Evolutionary conservation across 2,329 filamentous ascomycete genomes (phyloP).

Genomic region (Pyricularia sp.): DNA sequence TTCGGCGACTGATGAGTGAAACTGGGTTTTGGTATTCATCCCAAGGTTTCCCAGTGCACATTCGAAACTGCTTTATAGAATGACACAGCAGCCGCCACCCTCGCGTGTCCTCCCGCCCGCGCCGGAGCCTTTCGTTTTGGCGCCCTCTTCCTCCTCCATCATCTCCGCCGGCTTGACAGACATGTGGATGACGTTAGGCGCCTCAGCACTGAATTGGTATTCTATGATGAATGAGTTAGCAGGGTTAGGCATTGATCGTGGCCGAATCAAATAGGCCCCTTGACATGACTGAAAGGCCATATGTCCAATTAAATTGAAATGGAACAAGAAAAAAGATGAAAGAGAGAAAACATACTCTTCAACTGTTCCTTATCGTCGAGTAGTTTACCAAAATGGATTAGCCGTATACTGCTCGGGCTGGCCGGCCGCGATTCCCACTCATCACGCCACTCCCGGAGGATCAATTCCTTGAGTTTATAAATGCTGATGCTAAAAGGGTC

Average conservation of each 20-base stretch:
- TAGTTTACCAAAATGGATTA: conserved; percentile 88
- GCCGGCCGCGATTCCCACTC: conserved; percentile 85
- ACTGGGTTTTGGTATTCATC: background rate
- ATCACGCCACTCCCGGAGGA: conserved; percentile 83
- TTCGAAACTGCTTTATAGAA: conserved; percentile 29
- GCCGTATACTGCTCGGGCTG: conserved; percentile 78
- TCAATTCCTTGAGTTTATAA: conserved; percentile 89
- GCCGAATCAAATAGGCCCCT: background rate
- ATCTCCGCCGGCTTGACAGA: conserved; percentile 81
- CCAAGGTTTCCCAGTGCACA: background rate
- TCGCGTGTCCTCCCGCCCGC: conserved; percentile 29
- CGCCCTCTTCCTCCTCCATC: conserved; percentile 70
- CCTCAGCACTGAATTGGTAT: conserved; percentile 65
- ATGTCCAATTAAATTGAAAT: background rate
- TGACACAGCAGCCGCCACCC: conserved; percentile 39
- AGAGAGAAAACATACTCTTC: conserved; percentile 49
- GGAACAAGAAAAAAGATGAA: background rate
- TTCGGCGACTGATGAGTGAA: background rate
- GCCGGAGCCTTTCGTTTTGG: conserved; percentile 47
- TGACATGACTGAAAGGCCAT: background rate
- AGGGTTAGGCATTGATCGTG: background rate
- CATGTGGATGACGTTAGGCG: conserved; percentile 88
- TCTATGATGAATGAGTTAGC: conserved; percentile 38
- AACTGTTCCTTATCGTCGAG: conserved; percentile 80
- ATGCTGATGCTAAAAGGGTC: conserved; percentile 88